Percentiles rank a stretch among this genome's conserved stretches.
Evolutionary conservation across 768 basidiomycete species (phyloP).

Genomic region (Paxillus ammoniavirescens): DNA sequence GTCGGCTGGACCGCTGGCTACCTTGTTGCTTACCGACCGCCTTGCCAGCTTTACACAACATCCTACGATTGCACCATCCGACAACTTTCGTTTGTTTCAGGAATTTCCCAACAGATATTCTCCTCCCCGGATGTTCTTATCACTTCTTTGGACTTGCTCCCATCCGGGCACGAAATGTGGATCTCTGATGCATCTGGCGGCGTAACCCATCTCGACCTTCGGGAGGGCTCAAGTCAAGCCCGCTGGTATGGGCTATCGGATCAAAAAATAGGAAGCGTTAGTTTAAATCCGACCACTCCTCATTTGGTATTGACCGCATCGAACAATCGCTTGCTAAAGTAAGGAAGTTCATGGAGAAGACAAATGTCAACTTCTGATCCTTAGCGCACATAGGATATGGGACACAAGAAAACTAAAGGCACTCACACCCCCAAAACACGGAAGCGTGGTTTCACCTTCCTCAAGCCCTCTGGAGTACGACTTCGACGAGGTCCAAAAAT

Average conservation of each 20-base stretch:
- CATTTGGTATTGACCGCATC: constrained; percentile 72
- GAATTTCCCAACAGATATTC: constrained; percentile 68
- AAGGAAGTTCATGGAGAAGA: constrained; percentile 16
- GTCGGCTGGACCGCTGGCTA: not conserved
- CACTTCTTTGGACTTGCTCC: constrained; percentile 66
- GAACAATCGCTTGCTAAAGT: constrained; percentile 73
- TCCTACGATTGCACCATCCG: constrained; percentile 83
- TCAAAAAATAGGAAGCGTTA: constrained; percentile 76
- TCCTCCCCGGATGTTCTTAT: constrained; percentile 57
- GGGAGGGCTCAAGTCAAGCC: constrained; percentile 53
- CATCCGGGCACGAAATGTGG: constrained; percentile 79
- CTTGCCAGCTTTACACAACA: constrained; percentile 67
- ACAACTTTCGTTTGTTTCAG: constrained; percentile 67
- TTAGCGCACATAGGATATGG: constrained; percentile 58
- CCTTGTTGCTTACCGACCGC: not conserved
- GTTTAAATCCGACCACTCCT: constrained; percentile 70
- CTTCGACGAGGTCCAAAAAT: constrained; percentile 46
- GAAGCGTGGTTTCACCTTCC: constrained; percentile 7
- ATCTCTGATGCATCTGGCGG: constrained; percentile 74
- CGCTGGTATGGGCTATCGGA: constrained; percentile 64
- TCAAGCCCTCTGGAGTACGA: constrained; percentile 30
- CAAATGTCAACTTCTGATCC: not conserved
- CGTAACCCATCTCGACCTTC: constrained; percentile 72
- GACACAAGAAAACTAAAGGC: constrained; percentile 64
- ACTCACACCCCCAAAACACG: constrained; percentile 31